These are phyloP conservation scores for Exophiala sideris DNA, from an alignment of 2,329 filamentous ascomycete genomes.

Conservation along the genomic window DNA sequence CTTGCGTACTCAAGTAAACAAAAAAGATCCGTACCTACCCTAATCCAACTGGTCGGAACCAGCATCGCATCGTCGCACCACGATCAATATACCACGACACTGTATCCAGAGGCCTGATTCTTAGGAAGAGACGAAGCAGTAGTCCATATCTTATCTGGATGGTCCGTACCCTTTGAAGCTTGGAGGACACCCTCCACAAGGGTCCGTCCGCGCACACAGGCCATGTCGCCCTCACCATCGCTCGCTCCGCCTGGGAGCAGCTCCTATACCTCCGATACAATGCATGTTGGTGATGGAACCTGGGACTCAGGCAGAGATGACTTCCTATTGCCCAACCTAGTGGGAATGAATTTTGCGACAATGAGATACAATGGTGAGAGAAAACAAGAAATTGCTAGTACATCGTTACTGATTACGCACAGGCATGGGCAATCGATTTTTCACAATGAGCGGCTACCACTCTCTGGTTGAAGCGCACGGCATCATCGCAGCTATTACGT, in stretches of 20 bases:
- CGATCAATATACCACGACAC: too few relatives aligned
- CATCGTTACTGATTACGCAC: conserved; percentile 16
- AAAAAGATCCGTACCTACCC: neutral
- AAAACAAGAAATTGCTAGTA: neutral
- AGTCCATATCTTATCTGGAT: conserved; percentile 10
- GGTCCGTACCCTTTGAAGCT: conserved; percentile 12
- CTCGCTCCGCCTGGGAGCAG: conserved; percentile 59
- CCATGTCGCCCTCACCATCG: conserved; percentile 38
- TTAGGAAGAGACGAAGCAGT: too few relatives aligned
- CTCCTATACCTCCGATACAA: conserved; percentile 58
- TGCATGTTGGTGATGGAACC: conserved; percentile 65
- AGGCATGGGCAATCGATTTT: conserved; percentile 67
- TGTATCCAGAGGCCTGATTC: neutral
- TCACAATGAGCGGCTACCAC: conserved; percentile 57
- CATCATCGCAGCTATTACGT: conserved; percentile 58
- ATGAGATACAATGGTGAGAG: conserved; percentile 63
- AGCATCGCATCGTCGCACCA: neutral
- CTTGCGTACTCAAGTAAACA: neutral
- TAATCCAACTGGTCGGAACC: neutral
- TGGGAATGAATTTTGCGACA: conserved; percentile 63
- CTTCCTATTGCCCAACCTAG: conserved; percentile 62
- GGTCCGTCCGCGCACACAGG: conserved; percentile 2
- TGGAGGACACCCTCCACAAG: conserved; percentile 25
- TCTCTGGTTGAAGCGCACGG: conserved; percentile 58
- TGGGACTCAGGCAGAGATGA: conserved; percentile 62